Evolutionary conservation across 2,329 filamentous ascomycete genomes (phyloP).

Genomic region (Fusarium sp.): DNA sequence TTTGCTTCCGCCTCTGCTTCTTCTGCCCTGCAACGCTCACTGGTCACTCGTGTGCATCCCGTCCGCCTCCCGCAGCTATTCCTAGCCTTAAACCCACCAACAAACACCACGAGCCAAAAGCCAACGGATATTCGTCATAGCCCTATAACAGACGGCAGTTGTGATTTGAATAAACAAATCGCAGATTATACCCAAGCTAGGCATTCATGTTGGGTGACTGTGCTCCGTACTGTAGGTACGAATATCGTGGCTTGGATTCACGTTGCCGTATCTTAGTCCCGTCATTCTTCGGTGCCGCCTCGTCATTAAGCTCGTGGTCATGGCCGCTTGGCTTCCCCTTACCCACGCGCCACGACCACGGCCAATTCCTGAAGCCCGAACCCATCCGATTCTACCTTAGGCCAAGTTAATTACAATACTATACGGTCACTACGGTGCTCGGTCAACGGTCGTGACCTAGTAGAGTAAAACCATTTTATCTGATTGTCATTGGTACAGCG

Average conservation of each 20-base stretch:
- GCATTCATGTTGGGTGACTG: background rate
- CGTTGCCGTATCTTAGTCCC: conserved; percentile 20
- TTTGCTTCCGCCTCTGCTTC: conserved; percentile 22
- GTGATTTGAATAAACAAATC: background rate
- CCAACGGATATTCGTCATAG: conserved; percentile 12
- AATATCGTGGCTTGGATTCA: conserved; percentile 25
- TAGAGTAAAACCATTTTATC: conserved; percentile 4
- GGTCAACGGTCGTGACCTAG: conserved; percentile 11
- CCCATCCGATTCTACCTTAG: conserved; percentile 9
- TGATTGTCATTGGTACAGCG: conserved; percentile 4
- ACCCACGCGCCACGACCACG: conserved; percentile 33
- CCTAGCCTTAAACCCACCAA: conserved; percentile 29
- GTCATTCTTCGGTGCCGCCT: conserved; percentile 32
- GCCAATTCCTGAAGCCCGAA: conserved; percentile 3
- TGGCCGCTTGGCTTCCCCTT: conserved; percentile 31
- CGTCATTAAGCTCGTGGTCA: conserved; percentile 36
- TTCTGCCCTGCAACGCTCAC: conserved; percentile 26
- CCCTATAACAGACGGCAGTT: conserved; percentile 30
- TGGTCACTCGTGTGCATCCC: conserved; percentile 20
- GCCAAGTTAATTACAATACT: background rate
- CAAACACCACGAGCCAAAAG: conserved; percentile 20
- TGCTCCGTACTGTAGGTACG: background rate
- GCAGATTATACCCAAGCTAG: conserved; percentile 1
- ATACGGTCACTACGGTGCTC: background rate
- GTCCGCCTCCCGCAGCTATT: conserved; percentile 35